Percentiles rank a stretch among this genome's conserved stretches.
Conservation (phyloP, 2,329 filamentous ascomycete genomes). For the Bipolaris sorokiniana region DNA sequence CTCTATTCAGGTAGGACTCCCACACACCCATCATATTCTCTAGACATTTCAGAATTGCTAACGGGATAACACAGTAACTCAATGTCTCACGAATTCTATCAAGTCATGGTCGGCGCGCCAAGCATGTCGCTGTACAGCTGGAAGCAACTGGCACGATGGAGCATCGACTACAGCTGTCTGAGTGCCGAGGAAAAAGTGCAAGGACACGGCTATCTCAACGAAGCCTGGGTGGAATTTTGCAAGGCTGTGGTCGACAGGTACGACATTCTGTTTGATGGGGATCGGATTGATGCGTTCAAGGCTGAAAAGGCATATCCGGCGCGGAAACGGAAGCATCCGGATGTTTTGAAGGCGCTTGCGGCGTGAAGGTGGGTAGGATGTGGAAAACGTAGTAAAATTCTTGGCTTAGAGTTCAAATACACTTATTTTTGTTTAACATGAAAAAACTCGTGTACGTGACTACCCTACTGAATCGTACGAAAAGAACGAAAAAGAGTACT, state of each 20-base stretch:
- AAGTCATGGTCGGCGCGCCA: constrained; percentile 71
- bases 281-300: constrained; percentile 3
- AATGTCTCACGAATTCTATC: constrained; percentile 78
- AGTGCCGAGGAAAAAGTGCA: constrained; percentile 46
- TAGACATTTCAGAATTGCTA: not conserved
- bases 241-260: constrained; percentile 56
- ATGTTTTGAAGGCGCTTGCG: not conserved
- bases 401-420: no score
- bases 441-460: no score
- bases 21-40: not conserved
- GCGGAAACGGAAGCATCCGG: constrained; percentile 1
- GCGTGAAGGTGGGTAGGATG: not conserved
- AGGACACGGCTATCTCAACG: constrained; percentile 57
- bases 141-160: constrained; percentile 65
- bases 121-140: constrained; percentile 73
- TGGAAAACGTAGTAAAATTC: no score
- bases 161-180: constrained; percentile 54
- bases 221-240: constrained; percentile 66
- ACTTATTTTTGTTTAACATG: no score
- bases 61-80: constrained; percentile 61
- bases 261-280: constrained; percentile 15
- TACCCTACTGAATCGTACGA: no score
- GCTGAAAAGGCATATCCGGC: constrained; percentile 10
- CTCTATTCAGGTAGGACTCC: constrained; percentile 65
- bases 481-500: no score